Conservation (phyloP, 1,284 basidiomycete species). For the Ceratobasidium sp. region DNA sequence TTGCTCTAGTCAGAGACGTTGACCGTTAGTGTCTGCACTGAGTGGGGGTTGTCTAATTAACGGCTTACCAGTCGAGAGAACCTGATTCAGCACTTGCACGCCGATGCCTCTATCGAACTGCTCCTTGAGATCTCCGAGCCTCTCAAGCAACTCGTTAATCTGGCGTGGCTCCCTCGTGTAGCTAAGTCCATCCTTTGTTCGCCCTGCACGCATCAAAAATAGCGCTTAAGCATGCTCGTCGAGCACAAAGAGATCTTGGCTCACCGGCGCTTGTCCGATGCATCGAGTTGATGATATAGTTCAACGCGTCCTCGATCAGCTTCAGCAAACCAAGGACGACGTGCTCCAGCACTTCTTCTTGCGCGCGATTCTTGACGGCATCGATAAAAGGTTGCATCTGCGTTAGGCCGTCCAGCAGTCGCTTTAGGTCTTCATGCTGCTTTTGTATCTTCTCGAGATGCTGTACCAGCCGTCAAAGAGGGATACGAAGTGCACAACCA, state of each 20-base stretch:
- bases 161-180: neutral
- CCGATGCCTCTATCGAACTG: neutral
- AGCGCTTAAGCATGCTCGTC: neutral
- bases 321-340: neutral
- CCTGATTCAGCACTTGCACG: neutral
- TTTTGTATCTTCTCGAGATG: neutral
- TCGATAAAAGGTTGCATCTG: neutral
- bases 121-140: neutral
- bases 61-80: too few species aligned
- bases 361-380: neutral
- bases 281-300: neutral
- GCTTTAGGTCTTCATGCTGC: neutral
- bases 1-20: neutral
- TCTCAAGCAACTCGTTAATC: neutral
- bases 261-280: neutral
- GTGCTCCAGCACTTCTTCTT: neutral
- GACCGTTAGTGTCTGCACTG: too few species aligned
- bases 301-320: constrained; percentile 12
- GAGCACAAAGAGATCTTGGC: neutral
- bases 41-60: too few species aligned
- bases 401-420: neutral
- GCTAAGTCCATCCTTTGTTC: neutral
- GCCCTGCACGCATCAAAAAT: neutral
- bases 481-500: neutral
- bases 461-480: neutral